These are phyloP conservation scores for Ricinus communis DNA, from an alignment of 345 rosid genomes.

Conservation along the genomic window DNA sequence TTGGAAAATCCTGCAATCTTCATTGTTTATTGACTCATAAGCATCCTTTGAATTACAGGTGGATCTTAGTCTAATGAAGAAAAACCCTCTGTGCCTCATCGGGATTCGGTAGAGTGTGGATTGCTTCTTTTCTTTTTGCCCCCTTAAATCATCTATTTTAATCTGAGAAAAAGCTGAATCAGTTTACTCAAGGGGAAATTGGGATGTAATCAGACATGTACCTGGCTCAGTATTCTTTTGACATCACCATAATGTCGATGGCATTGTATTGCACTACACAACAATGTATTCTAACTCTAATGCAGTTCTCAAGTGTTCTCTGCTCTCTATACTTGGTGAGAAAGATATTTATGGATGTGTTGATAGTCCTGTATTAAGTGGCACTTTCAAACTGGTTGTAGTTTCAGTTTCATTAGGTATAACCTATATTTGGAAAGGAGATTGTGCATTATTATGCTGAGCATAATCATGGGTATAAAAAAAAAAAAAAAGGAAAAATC, in stretches of 20 bases:
- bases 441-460: too few relatives aligned
- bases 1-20: not conserved
- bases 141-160: not conserved
- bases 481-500: too few relatives aligned
- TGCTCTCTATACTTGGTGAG: too few relatives aligned
- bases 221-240: not conserved
- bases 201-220: not conserved
- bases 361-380: too few relatives aligned
- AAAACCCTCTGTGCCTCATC: slow-evolving; percentile 66
- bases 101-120: slow-evolving; percentile 42
- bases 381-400: too few relatives aligned
- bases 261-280: not conserved
- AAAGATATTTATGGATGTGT: too few relatives aligned
- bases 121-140: not conserved
- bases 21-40: not conserved
- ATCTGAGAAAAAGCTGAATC: not conserved
- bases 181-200: not conserved
- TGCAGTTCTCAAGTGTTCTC: too few relatives aligned
- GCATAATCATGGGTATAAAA: too few relatives aligned
- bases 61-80: slow-evolving; percentile 77
- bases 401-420: too few relatives aligned
- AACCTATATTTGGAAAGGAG: too few relatives aligned
- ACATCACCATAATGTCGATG: not conserved
- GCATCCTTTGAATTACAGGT: slow-evolving; percentile 46
- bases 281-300: not conserved